Conservation (phyloP, 306 rosid species). For the Prosopis cineraria region DNA sequence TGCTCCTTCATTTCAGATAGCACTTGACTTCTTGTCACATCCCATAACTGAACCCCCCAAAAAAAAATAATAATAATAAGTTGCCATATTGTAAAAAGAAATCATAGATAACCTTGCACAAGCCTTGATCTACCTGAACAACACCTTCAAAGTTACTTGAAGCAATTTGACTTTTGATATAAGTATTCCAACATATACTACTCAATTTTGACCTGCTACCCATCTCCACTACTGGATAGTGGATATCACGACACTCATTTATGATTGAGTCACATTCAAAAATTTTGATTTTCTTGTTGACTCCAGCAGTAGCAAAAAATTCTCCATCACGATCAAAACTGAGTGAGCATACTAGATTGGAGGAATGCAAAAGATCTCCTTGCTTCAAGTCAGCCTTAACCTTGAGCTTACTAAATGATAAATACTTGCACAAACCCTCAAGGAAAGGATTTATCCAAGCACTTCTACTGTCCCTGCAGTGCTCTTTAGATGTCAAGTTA, state of each 20-base stretch:
- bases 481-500: conserved; percentile 64
- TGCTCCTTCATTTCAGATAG: conserved; percentile 92
- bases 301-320: conserved; percentile 92
- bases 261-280: conserved; percentile 79
- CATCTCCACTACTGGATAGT: conserved; percentile 97
- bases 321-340: conserved; percentile 97
- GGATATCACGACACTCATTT: conserved; percentile 87
- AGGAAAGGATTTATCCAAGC: conserved; percentile 97
- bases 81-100: conserved; percentile 26
- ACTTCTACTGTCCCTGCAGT: conserved; percentile 56
- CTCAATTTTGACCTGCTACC: conserved; percentile 85
- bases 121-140: conserved; percentile 73
- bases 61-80: conserved; percentile 16
- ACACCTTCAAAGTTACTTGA: conserved; percentile 98
- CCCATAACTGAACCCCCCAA: conserved; percentile 88
- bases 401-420: conserved; percentile 75
- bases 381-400: conserved; percentile 97
- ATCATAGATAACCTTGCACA: conserved; percentile 10
- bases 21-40: conserved; percentile 87
- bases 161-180: conserved; percentile 97
- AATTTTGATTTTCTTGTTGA: conserved; percentile 90
- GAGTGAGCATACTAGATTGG: conserved; percentile 89
- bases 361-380: conserved; percentile 95
- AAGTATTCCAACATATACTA: conserved; percentile 94
- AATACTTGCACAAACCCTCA: conserved; percentile 95